Conservation (phyloP, 768 basidiomycete species). For the Suillus alpinus region DNA sequence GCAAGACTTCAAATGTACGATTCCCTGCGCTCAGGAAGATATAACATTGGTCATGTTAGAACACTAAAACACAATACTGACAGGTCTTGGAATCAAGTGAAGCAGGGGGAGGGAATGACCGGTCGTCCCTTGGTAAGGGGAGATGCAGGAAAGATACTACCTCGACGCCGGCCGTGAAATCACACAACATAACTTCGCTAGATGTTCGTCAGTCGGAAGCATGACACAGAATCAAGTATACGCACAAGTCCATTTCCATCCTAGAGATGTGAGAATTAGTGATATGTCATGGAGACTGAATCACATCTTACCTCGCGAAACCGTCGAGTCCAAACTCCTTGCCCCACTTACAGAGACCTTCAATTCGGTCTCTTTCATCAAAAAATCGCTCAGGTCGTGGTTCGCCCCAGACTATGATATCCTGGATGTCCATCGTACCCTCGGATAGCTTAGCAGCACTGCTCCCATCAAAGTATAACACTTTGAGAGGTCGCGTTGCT, state of each 20-base stretch:
- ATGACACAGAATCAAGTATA: background rate
- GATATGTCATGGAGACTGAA: background rate
- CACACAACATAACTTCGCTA: constrained; percentile 38
- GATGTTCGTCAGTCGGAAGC: background rate
- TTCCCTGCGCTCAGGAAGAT: background rate
- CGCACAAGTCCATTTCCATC: constrained; percentile 33
- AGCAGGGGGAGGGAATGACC: background rate
- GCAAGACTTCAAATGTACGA: constrained; percentile 10
- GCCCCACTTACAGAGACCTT: constrained; percentile 33
- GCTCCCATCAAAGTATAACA: constrained; percentile 33
- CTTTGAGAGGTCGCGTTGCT: constrained; percentile 25
- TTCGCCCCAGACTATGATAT: constrained; percentile 31
- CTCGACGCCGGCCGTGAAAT: constrained; percentile 28
- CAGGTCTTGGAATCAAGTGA: background rate
- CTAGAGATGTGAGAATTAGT: constrained; percentile 5
- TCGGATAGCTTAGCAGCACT: constrained; percentile 28
- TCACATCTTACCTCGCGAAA: constrained; percentile 23
- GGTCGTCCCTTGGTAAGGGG: constrained; percentile 10
- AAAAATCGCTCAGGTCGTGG: constrained; percentile 12
- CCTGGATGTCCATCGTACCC: constrained; percentile 35
- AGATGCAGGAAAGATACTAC: constrained; percentile 26
- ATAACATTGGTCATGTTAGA: background rate
- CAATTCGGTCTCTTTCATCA: constrained; percentile 26
- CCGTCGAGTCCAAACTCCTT: constrained; percentile 30
- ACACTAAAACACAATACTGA: background rate